phyloP scores from a whole-genome alignment of 768 basidiomycete genomes.

The Hygrophorus pudorinus region DNA sequence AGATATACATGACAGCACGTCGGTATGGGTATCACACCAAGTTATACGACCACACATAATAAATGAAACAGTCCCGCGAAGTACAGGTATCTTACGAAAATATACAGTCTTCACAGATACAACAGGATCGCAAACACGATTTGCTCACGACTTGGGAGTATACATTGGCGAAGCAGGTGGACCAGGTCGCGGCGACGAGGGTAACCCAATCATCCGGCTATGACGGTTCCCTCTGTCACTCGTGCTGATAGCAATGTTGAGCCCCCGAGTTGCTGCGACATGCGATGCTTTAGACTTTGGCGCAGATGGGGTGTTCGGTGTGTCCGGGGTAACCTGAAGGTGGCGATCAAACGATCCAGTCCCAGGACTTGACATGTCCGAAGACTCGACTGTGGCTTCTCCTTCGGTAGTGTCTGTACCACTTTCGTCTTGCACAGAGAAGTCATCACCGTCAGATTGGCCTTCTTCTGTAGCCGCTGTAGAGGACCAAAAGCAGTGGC shows the following conservation, averaged over 20 bases:
- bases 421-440: constrained; percentile 62
- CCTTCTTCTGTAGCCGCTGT: constrained; percentile 45
- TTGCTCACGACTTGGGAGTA: neutral
- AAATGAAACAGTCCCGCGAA: too few species aligned
- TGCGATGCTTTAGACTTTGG: constrained; percentile 44
- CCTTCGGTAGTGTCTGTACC: constrained; percentile 63
- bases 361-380: constrained; percentile 29
- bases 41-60: too few species aligned
- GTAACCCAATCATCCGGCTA: constrained; percentile 57
- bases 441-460: constrained; percentile 61
- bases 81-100: neutral
- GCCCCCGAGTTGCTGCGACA: constrained; percentile 58
- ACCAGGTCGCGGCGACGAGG: constrained; percentile 39
- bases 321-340: constrained; percentile 22
- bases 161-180: constrained; percentile 15
- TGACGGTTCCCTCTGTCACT: constrained; percentile 49
- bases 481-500: constrained; percentile 11
- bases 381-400: constrained; percentile 40
- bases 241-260: constrained; percentile 41
- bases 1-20: too few species aligned
- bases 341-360: constrained; percentile 15
- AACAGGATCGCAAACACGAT: neutral
- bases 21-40: too few species aligned
- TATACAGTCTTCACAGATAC: neutral
- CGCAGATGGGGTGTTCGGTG: constrained; percentile 31